phyloP scores from a whole-genome alignment of 2,329 filamentous ascomycete genomes.

The Aspergillus brasiliensis region DNA sequence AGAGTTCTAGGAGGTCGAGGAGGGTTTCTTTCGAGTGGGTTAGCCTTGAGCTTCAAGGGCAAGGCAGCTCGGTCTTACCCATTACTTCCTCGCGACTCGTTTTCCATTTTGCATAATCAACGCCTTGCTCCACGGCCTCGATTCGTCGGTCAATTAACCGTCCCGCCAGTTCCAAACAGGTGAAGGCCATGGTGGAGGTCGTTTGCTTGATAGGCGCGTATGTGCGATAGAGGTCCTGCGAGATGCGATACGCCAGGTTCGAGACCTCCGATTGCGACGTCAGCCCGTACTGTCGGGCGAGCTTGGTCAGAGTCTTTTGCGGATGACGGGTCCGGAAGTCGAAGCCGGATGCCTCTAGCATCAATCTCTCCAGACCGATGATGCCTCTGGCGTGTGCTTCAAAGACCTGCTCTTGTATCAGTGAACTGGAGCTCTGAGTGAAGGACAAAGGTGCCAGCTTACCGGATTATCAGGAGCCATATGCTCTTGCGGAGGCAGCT shows the following conservation, averaged over 20 bases:
- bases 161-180: conserved; percentile 77
- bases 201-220: conserved; percentile 90
- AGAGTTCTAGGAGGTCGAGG: conserved; percentile 87
- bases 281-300: conserved; percentile 63
- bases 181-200: conserved; percentile 80
- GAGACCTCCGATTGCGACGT: conserved; percentile 59
- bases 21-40: conserved; percentile 67
- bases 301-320: conserved; percentile 80
- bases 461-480: conserved; percentile 81
- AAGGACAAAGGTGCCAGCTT: conserved; percentile 25
- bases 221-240: conserved; percentile 88
- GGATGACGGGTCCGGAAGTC: conserved; percentile 90
- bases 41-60: conserved; percentile 38
- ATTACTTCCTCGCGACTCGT: conserved; percentile 51
- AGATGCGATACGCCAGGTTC: conserved; percentile 75
- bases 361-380: conserved; percentile 86
- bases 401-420: conserved; percentile 63
- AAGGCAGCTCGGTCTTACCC: conserved; percentile 43
- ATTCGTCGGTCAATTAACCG: conserved; percentile 63
- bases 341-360: conserved; percentile 90
- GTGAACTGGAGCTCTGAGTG: background rate
- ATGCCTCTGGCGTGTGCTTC: conserved; percentile 77
- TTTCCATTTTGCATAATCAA: conserved; percentile 54
- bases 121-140: conserved; percentile 50
- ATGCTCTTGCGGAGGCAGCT: conserved; percentile 66